Evolutionary conservation across 2,329 filamentous ascomycete species (phyloP), one percentile per base, ranked within the genome.

Genomic region (Lecanicillium sp.): DNA sequence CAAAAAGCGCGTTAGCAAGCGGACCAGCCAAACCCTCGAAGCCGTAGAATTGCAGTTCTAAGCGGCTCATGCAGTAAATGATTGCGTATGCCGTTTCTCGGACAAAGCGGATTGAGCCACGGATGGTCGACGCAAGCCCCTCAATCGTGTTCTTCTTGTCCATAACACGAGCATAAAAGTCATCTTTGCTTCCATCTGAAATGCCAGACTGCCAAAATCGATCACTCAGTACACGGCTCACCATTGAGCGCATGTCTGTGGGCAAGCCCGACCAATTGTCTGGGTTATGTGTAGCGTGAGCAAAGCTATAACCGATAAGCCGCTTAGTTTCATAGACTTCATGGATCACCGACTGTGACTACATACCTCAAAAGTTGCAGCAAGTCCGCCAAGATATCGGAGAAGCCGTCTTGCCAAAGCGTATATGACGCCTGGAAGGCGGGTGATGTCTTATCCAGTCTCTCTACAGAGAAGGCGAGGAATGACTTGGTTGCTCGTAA

Each of bases 161-260:
- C 40, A 87, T 79, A 3, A 98, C 90, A 29, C 86, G 78, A 22
- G 87, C 85, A 59, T 95, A 96, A 57, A 98, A 98, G 42, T 96
- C 90, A 45, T 96, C 92, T 57, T 92, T 88, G 51, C 86, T 96
- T 18, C 94, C 92, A 45, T 83, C 85, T 0, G 92, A 96, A 36
- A 98, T 98, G 9, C 92, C 92, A 6, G 89, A 87, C 67, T 98
- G 92, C 92, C 92, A 98, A 58, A 98, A 98, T 17, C 92, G 76
- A 60, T 98, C 92, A 12, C 88, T 94, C 16, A 98, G 66, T 15
- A 96, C 87, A 16, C 85, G 77, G 31, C 79, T 75, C 29, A 96
- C 84, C 37, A 94, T 78, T 5, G 73, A 65, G 42, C 80, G 80
- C 69, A 94, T 82, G 30, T 94, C 86, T 9, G 68, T 58, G 2